phyloP scores from a whole-genome alignment of 2,329 filamentous ascomycete genomes.

The Thielaviopsis punctulata region DNA sequence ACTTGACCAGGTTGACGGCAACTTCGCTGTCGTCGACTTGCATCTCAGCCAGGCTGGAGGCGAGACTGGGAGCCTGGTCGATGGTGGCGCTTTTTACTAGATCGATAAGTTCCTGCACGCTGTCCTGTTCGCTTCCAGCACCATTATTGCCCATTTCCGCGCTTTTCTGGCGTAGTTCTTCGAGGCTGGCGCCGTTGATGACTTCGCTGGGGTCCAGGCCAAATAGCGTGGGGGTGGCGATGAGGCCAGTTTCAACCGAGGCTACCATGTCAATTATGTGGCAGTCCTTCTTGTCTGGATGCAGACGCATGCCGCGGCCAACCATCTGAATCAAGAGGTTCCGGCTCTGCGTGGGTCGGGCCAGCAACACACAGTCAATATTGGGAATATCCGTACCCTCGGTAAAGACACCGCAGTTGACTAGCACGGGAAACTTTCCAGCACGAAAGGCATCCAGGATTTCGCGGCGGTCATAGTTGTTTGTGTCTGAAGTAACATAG shows the following conservation, averaged over 20 bases:
- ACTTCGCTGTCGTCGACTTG: neutral
- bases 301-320: constrained; percentile 73
- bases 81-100: neutral
- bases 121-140: constrained; percentile 21
- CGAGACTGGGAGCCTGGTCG: neutral
- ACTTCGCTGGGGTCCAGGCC: constrained; percentile 74
- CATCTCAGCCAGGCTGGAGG: neutral
- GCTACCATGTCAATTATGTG: constrained; percentile 96
- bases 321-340: constrained; percentile 97
- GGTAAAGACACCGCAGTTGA: constrained; percentile 94
- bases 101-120: constrained; percentile 8
- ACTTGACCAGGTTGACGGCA: constrained; percentile 66
- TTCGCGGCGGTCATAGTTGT: constrained; percentile 46
- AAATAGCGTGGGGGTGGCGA: constrained; percentile 83
- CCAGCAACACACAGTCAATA: constrained; percentile 82
- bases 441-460: constrained; percentile 60
- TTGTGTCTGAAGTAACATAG: constrained; percentile 73
- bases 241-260: constrained; percentile 63
- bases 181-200: constrained; percentile 46
- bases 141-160: constrained; percentile 22
- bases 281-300: constrained; percentile 68
- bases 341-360: constrained; percentile 75
- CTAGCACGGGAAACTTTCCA: constrained; percentile 57
- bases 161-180: too few relatives aligned
- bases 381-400: constrained; percentile 97